Evolutionary conservation across 345 rosid genomes (phyloP).

Genomic region (Punica granatum): DNA sequence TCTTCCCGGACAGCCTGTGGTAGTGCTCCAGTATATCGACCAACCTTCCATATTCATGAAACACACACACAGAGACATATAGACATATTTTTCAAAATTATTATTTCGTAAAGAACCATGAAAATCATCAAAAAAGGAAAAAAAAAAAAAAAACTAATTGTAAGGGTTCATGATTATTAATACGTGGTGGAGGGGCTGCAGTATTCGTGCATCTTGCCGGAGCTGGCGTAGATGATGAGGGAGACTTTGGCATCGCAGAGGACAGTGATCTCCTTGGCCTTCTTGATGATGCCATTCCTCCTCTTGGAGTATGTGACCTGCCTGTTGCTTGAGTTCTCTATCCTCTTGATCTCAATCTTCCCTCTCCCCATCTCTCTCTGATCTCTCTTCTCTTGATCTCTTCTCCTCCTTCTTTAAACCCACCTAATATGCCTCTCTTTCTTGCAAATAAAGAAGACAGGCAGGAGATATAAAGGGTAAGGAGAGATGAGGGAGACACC

Average conservation of each 20-base stretch:
- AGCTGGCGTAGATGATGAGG: constrained; percentile 30
- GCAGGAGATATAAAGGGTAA: not conserved
- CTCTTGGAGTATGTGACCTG: constrained; percentile 44
- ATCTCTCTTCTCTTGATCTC: not conserved
- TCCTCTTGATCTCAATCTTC: constrained; percentile 43
- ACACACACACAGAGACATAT: not conserved
- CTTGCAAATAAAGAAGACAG: not conserved
- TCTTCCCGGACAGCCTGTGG: constrained; percentile 67
- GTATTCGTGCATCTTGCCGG: constrained; percentile 39
- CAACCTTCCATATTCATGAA: constrained; percentile 34
- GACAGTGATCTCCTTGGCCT: constrained; percentile 40
- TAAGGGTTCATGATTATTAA: not conserved
- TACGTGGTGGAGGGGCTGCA: constrained; percentile 29
- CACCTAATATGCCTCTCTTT: not conserved
- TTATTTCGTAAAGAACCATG: not conserved
- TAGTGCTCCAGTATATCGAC: constrained; percentile 67
- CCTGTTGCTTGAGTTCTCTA: constrained; percentile 41
- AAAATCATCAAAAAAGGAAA: not conserved
- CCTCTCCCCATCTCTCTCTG: constrained; percentile 36
- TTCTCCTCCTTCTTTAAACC: not conserved
- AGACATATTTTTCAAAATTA: too few species aligned
- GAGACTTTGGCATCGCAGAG: constrained; percentile 47
- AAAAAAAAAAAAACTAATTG: not conserved
- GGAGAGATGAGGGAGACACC: not conserved
- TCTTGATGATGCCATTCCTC: constrained; percentile 40